These are phyloP conservation scores for Entophlyctis helioformis DNA, from an alignment of 192 early-diverging fungal genomes.

Conservation along the genomic window DNA sequence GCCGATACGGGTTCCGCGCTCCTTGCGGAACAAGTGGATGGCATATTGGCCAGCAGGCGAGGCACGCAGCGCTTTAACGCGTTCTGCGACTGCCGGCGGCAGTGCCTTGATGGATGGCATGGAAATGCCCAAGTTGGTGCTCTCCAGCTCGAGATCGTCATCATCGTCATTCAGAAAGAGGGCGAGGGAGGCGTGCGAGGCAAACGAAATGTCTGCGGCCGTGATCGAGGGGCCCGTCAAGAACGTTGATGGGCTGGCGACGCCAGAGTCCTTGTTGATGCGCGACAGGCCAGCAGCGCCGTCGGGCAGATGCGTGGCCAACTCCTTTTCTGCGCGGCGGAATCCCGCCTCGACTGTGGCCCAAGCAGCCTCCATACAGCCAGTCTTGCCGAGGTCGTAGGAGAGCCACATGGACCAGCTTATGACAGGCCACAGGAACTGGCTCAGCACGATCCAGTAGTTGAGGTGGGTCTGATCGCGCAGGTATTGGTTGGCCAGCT, in stretches of 20 bases:
- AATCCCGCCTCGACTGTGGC: constrained; percentile 4
- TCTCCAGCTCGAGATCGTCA: constrained; percentile 10
- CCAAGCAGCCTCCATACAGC: constrained; percentile 12
- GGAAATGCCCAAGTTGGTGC: not conserved
- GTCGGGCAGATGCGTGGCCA: too few relatives aligned
- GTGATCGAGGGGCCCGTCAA: constrained; percentile 16
- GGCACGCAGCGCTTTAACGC: constrained; percentile 7
- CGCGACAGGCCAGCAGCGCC: too few relatives aligned
- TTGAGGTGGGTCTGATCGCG: constrained; percentile 13
- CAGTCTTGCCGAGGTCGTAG: too few relatives aligned
- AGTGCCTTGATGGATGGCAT: constrained; percentile 17
- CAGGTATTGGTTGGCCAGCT: constrained; percentile 16
- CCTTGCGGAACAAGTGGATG: constrained; percentile 22
- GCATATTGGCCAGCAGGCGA: constrained; percentile 22
- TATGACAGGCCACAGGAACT: constrained; percentile 16
- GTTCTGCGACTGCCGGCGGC: constrained; percentile 1
- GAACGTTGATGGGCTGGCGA: too few relatives aligned
- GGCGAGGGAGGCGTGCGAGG: constrained; percentile 17
- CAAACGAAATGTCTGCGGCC: constrained; percentile 33
- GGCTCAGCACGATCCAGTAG: constrained; percentile 6
- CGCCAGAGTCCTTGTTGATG: too few relatives aligned
- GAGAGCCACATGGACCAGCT: constrained; percentile 2
- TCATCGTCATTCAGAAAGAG: constrained; percentile 23
- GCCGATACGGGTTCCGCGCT: too few relatives aligned
- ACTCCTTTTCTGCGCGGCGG: too few relatives aligned